Conservation (phyloP, 73 alveolate species). For the Blepharisma japonicum region DNA sequence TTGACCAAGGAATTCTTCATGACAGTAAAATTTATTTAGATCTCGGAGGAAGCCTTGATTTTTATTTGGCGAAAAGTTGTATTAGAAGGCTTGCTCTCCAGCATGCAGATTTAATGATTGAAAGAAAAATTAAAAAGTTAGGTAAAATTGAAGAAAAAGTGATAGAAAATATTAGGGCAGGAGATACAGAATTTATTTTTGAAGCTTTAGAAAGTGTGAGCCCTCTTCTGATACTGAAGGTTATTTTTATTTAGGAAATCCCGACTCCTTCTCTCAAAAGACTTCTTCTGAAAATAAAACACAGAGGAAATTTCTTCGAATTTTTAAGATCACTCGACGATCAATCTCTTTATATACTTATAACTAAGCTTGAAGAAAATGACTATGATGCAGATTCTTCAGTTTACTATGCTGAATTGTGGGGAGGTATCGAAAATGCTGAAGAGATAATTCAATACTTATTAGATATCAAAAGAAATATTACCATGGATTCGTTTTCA, state of each 20-base stretch:
- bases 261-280: constrained; percentile 4
- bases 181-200: constrained; percentile 19
- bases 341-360: background rate
- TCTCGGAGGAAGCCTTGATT: constrained; percentile 1
- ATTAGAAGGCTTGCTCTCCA: background rate
- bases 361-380: background rate
- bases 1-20: background rate
- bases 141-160: background rate
- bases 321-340: background rate
- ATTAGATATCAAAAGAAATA: no score
- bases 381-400: background rate
- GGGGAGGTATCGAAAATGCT: no score
- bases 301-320: background rate
- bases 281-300: background rate
- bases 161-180: background rate
- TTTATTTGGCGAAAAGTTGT: background rate
- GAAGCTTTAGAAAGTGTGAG: background rate
- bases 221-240: background rate
- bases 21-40: background rate
- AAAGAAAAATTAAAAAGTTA: background rate
- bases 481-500: no score
- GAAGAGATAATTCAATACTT: no score
- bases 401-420: no score
- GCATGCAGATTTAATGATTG: background rate
- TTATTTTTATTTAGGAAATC: background rate